These are phyloP conservation scores for Papiliotrema laurentii DNA, from an alignment of 1,284 basidiomycete species.

Conservation along the genomic window DNA sequence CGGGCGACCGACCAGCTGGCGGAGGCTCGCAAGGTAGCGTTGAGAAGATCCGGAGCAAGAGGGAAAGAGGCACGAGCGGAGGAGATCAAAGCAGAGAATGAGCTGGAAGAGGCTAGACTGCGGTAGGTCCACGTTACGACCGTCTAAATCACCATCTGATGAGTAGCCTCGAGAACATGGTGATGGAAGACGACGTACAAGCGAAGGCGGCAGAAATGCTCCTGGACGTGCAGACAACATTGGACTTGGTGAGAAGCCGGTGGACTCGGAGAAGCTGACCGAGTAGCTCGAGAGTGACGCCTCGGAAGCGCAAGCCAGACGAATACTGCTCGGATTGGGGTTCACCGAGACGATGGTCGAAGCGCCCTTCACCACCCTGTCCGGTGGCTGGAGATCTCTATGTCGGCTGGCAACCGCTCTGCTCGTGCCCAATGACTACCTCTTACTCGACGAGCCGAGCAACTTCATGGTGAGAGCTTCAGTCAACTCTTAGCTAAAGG, in stretches of 20 bases:
- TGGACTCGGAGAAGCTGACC: neutral
- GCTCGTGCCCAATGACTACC: constrained; percentile 49
- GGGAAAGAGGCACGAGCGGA: constrained; percentile 60
- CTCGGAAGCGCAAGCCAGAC: constrained; percentile 57
- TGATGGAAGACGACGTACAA: constrained; percentile 14
- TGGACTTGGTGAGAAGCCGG: constrained; percentile 47
- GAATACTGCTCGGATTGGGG: constrained; percentile 62
- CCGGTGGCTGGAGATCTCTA: constrained; percentile 67
- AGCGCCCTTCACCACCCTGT: constrained; percentile 54
- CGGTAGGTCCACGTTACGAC: constrained; percentile 20
- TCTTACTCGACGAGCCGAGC: constrained; percentile 49
- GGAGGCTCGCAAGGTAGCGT: constrained; percentile 56
- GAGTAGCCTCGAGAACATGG: neutral
- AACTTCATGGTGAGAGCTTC: constrained; percentile 49
- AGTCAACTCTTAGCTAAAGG: neutral
- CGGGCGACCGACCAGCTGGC: constrained; percentile 48
- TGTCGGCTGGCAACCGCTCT: constrained; percentile 52
- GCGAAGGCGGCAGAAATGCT: constrained; percentile 44
- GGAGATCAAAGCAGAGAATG: constrained; percentile 55
- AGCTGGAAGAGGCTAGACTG: constrained; percentile 33
- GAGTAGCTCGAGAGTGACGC: constrained; percentile 46
- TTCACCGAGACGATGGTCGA: constrained; percentile 56
- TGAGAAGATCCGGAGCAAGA: constrained; percentile 57
- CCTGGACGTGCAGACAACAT: constrained; percentile 44
- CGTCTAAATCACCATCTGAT: neutral